Evolutionary conservation across 2,329 filamentous ascomycete genomes (phyloP), one percentile per base, ranked within the genome.

Genomic region (Fonsecaea nubica): DNA sequence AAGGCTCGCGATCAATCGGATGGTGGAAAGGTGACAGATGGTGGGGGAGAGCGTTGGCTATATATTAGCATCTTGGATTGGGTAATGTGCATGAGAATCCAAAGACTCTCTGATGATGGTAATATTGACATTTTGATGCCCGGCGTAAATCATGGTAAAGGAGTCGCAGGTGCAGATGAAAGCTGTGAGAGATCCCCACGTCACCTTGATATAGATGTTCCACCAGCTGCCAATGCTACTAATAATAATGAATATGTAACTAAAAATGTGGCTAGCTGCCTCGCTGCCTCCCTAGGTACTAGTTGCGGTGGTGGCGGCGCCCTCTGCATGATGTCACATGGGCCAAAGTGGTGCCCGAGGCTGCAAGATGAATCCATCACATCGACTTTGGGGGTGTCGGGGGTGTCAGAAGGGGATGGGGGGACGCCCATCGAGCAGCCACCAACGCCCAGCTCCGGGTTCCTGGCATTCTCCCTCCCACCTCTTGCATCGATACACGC

Each of bases 41-140:
- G 72, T 75, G 73, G 71, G 55, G 69, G 35, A 70, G 63, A 56
- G 73, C 72, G 1, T 45, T 75, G 30, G 73, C 68, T n/a, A 72
- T 74, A 40, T 75, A 61, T 55, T 65, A 65, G 63, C 33, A 6
- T n/a, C 30, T 15, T 33, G 3, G 50, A n/a, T 8, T 3, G 30
- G 52, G 3, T 35, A 21, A 15, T 18, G 45, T n/a, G 18, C 18
- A 25, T 35, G 52, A 33, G 52, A 55, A 1, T 18, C 15, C 45
- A n/a, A 50, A 50, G 7, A 5, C 18, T 25, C 18, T 10, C 3
- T 8, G 8, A 25, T 12, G 25, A 25, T 25, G 21, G 45, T 25
- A 50, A 25, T 4, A 13, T 50, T 10, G 45, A 50, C 45, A 10
- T 50, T 25, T 12, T 21, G 45, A 25, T 4, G 45, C 8, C 45